Base-by-base conservation (phyloP, 2,329 filamentous ascomycete genomes). In the Cladosporium sp. region DNA sequence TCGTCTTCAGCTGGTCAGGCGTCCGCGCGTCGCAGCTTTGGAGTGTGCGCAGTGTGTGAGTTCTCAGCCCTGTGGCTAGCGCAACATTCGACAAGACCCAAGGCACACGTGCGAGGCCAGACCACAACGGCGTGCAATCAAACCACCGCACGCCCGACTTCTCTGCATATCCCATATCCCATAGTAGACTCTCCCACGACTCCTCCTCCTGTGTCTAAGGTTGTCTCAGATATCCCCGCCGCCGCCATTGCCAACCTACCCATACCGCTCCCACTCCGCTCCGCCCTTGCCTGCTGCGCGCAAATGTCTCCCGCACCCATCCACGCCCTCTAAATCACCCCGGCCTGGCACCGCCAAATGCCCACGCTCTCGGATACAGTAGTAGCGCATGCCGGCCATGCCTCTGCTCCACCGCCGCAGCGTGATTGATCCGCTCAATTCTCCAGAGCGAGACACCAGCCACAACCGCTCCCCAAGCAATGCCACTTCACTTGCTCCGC, bases 331-430 rank as follows among this genome's bases (percentile, higher is more conserved):
- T 63, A 46, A 56, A 36, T 32, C 30, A 25, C 30, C 13, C 28
- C 32, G 30, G 23, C 23, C 49, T 13, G 43, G 28, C 43, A 26
- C 60, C 49, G 49, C 23, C 60, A 46, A 56, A 62, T 63, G 49
- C 60, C 25, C 28, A 51, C 49, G 25, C 28, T 23, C 60, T 18
- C 46, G 49, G 13, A 11, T 10, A 39, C 25, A 61, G 59, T 63
- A 63, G 49, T 54, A 18, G 60, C 63, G 67, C 70, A 64, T 69
- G 70, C 69, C 70, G 72, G 73, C 67, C 67, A 76, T 76, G 75
- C 75, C 74, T 66, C 69, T 75, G 57, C 67, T 69, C 71, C 76
- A 77, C 67, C 79, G 81, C 65, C 76, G 78, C 67, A 81, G 79
- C 69, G 79, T 79, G 62, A 74, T 81, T 70, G 79, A 81, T 67